These are phyloP conservation scores for Paspalum vaginatum DNA, from an alignment of 176 grass and related monocot genomes.

Conservation along the genomic window DNA sequence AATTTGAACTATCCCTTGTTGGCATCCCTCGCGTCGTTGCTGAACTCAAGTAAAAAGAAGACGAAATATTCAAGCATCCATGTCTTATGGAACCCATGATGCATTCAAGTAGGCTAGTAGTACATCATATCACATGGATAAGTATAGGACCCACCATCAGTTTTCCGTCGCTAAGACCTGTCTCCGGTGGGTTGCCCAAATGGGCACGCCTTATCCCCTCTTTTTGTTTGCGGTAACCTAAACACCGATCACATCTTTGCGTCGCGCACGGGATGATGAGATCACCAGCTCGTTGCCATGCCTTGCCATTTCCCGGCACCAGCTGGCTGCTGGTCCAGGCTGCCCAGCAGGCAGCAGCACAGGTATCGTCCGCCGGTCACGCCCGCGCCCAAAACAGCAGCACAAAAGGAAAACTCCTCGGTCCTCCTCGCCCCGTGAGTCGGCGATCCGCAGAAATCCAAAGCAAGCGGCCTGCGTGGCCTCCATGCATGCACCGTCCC, in stretches of 20 bases:
- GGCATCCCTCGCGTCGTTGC: too few species aligned
- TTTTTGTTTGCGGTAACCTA: too few species aligned
- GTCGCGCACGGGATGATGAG: too few species aligned
- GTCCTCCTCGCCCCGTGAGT: too few species aligned
- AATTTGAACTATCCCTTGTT: too few species aligned
- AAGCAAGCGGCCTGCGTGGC: not conserved
- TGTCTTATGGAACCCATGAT: not conserved
- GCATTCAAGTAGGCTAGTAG: not conserved
- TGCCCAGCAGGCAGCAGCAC: not conserved
- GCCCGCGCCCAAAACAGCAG: too few species aligned
- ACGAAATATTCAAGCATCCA: not conserved
- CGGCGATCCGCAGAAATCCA: too few species aligned
- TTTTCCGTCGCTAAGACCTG: too few species aligned
- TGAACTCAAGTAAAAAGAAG: not conserved
- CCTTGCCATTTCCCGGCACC: not conserved
- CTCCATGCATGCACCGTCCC: constrained; percentile 17
- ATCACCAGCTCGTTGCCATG: not conserved
- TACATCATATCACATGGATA: not conserved
- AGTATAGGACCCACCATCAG: not conserved
- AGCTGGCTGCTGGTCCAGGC: not conserved
- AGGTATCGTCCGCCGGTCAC: not conserved
- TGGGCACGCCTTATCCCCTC: too few species aligned
- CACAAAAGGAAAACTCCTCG: too few species aligned
- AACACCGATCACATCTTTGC: too few species aligned
- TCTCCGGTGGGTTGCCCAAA: too few species aligned